A percentile compares a stretch with the other conserved stretches of the same genome.
Evolutionary conservation across 208 protist species (phyloP).

Genomic region (Trypanosoma caninum): DNA sequence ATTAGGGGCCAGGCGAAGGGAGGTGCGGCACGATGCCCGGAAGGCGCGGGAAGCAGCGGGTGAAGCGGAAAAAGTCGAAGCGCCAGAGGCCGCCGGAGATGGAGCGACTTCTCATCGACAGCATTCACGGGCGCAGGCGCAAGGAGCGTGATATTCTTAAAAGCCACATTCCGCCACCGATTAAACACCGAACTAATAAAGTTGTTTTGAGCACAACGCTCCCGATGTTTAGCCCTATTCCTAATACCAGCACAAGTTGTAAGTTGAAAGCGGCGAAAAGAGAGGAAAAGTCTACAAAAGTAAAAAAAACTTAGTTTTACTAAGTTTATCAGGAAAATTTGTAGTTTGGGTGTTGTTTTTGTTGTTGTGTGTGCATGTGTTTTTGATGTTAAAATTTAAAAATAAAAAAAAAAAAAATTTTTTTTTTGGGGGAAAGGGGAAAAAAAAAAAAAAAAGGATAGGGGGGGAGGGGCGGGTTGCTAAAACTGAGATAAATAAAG

Average conservation of each 20-base stretch:
- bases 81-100: constrained; percentile 72
- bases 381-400: too few relatives aligned
- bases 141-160: constrained; percentile 83
- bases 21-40: constrained; percentile 60
- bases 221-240: constrained; percentile 74
- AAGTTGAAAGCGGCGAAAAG: not conserved
- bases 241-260: not conserved
- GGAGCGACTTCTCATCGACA: constrained; percentile 85
- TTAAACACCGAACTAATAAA: constrained; percentile 62
- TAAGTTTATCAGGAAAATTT: not conserved
- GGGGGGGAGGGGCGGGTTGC: too few relatives aligned
- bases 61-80: constrained; percentile 89
- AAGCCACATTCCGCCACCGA: constrained; percentile 63
- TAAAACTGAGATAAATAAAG: too few relatives aligned
- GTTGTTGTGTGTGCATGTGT: not conserved
- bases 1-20: not conserved
- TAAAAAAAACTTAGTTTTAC: not conserved
- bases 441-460: too few relatives aligned
- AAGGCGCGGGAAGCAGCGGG: constrained; percentile 83
- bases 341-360: not conserved
- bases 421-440: too few relatives aligned
- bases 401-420: too few relatives aligned
- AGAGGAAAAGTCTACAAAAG: not conserved
- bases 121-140: constrained; percentile 79
- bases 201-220: constrained; percentile 44